Percentiles rank a stretch among this genome's conserved stretches.
phyloP scores from a whole-genome alignment of 2,329 filamentous ascomycete species.

The Alternaria burnsii region DNA sequence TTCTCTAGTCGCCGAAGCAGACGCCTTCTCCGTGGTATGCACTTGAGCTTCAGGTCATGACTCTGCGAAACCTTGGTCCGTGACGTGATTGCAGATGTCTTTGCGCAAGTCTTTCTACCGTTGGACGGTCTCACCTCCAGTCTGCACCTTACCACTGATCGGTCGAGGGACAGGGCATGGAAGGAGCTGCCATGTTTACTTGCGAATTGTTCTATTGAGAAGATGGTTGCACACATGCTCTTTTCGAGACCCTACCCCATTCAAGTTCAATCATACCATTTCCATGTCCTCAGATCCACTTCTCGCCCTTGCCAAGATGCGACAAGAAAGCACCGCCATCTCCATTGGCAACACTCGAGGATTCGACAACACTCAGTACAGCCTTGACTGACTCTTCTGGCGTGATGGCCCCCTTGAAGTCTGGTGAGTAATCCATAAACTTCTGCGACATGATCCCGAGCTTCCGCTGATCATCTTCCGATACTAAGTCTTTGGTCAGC shows the following conservation, averaged over 20 bases:
- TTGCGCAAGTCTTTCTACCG: neutral
- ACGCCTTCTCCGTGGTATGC: neutral
- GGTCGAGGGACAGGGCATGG: too few relatives aligned
- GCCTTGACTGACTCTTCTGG: constrained; percentile 20
- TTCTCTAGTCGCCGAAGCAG: neutral
- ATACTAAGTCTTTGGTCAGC: neutral
- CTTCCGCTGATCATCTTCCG: constrained; percentile 4
- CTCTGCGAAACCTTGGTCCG: neutral
- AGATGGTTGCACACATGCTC: too few relatives aligned
- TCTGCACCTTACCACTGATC: too few relatives aligned
- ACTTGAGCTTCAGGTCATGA: neutral
- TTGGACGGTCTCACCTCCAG: too few relatives aligned
- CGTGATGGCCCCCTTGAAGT: constrained; percentile 23
- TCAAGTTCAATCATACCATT: rapidly evolving
- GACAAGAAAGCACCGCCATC: constrained; percentile 25
- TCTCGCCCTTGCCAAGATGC: constrained; percentile 25
- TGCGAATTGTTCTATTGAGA: too few relatives aligned
- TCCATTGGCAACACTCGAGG: constrained; percentile 23
- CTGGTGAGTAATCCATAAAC: constrained; percentile 16
- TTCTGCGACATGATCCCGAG: constrained; percentile 3
- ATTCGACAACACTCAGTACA: constrained; percentile 17
- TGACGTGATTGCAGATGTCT: neutral
- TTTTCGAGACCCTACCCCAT: too few relatives aligned
- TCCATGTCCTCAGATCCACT: constrained; percentile 13
- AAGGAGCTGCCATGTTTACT: too few relatives aligned